Conservation (phyloP, 2,329 filamentous ascomycete species). For the Monosporascus sp. region DNA sequence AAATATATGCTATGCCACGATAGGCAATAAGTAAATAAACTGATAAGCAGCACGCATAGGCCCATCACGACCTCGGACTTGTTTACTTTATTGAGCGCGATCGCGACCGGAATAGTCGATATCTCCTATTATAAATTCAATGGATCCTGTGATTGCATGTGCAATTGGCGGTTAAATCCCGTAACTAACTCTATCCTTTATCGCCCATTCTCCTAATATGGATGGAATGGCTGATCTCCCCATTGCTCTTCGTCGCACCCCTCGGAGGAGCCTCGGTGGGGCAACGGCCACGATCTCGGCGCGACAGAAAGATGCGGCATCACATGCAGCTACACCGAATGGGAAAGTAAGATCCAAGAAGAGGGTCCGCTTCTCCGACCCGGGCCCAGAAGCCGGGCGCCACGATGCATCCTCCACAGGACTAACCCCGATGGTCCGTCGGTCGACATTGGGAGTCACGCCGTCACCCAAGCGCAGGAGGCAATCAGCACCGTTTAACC, state of each 20-base stretch:
- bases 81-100: too few relatives aligned
- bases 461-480: slow-evolving; percentile 36
- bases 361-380: slow-evolving; percentile 56
- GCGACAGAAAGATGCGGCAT: slow-evolving; percentile 9
- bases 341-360: slow-evolving; percentile 33
- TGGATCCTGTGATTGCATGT: too few relatives aligned
- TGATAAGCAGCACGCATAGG: too few relatives aligned
- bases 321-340: slow-evolving; percentile 21
- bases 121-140: too few relatives aligned
- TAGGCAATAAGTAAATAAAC: too few relatives aligned
- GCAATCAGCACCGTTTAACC: slow-evolving; percentile 35
- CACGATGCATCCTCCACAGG: slow-evolving; percentile 35
- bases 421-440: slow-evolving; percentile 53
- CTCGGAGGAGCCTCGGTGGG: slow-evolving; percentile 35
- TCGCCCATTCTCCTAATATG: slow-evolving; percentile 21
- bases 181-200: too few relatives aligned
- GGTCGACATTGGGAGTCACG: slow-evolving; percentile 37
- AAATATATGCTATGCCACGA: too few relatives aligned
- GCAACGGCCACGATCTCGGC: slow-evolving; percentile 10
- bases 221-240: slow-evolving; percentile 39
- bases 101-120: too few relatives aligned
- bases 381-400: slow-evolving; percentile 34
- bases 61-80: too few relatives aligned
- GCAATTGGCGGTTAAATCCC: too few relatives aligned
- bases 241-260: slow-evolving; percentile 50